Base-by-base conservation (phyloP, 163 green algal genomes). In the Scenedesmus sp. region DNA sequence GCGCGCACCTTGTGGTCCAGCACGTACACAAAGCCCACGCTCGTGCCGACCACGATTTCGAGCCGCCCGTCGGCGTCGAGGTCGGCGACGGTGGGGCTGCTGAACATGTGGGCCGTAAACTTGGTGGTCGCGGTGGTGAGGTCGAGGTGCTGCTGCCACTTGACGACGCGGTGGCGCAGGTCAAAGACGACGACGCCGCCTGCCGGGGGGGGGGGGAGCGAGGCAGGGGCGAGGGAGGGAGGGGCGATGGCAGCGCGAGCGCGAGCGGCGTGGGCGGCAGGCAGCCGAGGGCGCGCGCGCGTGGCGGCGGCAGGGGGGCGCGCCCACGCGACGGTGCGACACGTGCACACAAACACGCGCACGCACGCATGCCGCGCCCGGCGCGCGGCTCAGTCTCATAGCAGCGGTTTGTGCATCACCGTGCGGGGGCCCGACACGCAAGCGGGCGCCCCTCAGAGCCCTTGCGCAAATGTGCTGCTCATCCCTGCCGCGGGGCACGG, bases 11-110 rank as follows among this genome's bases (percentile, higher is more conserved):
- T 64, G 70, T 73, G 54, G 77, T 97, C 85, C 24, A 99, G 83
- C 39, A 97, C 89, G 76, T 99, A 99, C 44, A 99, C 70, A 79
- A 97, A 98, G 33, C 96, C 95, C 76, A 97, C 92, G 51, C 83
- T 93, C 2, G 95, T 98, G 26, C 94, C 96, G 29, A 97, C 44
- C 28, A 94, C 80, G 17, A 94, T 78, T 75, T 96, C 91, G 77
- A 94, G 80, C 77, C 63, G 75, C 20, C 84, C 84, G 31, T 89
- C 84, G 1, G 58, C 77, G 74, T 86, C 62, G 2, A 98, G 28
- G 81, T 98, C 95, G 3, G 81, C 89, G 29, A 97, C 77, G 1
- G 94, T 93, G 11, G 89, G 89, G 18, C 60, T 45, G 31, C 58
- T 84, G 85, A 91, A 94, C 70, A 89, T 87, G 90, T 90, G 85